These are phyloP conservation scores for Chondrus crispus DNA, from an alignment of 23 red algal genomes.

Conservation along the genomic window DNA sequence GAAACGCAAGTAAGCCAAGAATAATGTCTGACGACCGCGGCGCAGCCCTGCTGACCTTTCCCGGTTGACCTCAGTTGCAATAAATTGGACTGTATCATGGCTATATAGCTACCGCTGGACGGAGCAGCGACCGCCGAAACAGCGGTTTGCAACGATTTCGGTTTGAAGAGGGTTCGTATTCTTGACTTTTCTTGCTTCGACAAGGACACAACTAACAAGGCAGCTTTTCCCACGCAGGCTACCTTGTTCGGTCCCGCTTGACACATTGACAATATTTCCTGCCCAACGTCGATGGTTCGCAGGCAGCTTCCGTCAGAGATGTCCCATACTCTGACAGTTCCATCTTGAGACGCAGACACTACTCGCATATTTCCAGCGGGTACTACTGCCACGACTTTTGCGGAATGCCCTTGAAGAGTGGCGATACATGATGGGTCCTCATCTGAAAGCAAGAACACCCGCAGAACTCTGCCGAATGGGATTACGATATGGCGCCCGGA, in stretches of 20 bases:
- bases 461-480: constrained; percentile 56
- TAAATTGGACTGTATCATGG: not conserved
- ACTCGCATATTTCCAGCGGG: constrained; percentile 25
- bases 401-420: not conserved
- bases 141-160: not conserved
- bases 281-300: constrained; percentile 57
- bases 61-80: not conserved
- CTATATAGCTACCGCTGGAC: not conserved
- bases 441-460: constrained; percentile 26
- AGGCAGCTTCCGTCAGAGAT: constrained; percentile 14
- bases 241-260: not conserved
- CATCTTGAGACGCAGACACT: constrained; percentile 55
- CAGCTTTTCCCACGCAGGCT: not conserved
- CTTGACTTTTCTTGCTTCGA: not conserved
- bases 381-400: not conserved
- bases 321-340: constrained; percentile 70
- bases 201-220: not conserved
- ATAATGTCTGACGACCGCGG: not conserved
- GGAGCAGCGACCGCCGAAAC: not conserved
- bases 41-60: too few relatives aligned
- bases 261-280: not conserved
- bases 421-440: constrained; percentile 15
- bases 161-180: not conserved
- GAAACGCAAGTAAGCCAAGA: constrained; percentile 14
- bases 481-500: constrained; percentile 13